phyloP scores from a whole-genome alignment of 768 basidiomycete genomes.

The Boletus pseudopeckii region DNA sequence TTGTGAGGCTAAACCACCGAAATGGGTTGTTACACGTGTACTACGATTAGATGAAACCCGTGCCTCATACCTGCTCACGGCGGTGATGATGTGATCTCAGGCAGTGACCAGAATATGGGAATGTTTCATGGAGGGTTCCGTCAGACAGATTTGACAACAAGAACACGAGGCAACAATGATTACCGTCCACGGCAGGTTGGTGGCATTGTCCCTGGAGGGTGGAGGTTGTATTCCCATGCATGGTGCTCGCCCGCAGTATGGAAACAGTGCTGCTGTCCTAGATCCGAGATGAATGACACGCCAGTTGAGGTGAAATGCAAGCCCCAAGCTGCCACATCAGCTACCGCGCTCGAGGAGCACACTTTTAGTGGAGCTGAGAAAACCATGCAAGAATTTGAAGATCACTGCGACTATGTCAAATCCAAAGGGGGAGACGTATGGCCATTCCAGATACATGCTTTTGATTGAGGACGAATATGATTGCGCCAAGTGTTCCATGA shows the following conservation, averaged over 20 bases:
- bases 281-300: constrained; percentile 13
- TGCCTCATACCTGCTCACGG: constrained; percentile 14
- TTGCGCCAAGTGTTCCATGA: constrained; percentile 1
- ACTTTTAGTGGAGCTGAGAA: neutral
- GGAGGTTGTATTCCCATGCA: constrained; percentile 1
- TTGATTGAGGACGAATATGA: constrained; percentile 1
- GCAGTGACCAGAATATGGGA: constrained; percentile 4
- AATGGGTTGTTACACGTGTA: constrained; percentile 20
- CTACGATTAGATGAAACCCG: constrained; percentile 15
- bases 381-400: neutral
- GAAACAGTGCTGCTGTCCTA: constrained; percentile 9
- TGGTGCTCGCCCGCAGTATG: constrained; percentile 1
- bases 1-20: constrained; percentile 11
- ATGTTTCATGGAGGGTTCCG: constrained; percentile 10
- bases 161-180: constrained; percentile 29
- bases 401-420: neutral
- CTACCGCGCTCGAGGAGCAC: neutral
- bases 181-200: constrained; percentile 8
- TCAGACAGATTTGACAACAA: constrained; percentile 17
- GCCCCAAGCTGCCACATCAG: constrained; percentile 1
- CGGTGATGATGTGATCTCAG: constrained; percentile 12
- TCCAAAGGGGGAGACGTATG: neutral
- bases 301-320: neutral
- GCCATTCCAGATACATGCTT: neutral
- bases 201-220: constrained; percentile 6